Conservation (phyloP, 2,329 filamentous ascomycete species). For the Scleromitrula shiraiana region DNA sequence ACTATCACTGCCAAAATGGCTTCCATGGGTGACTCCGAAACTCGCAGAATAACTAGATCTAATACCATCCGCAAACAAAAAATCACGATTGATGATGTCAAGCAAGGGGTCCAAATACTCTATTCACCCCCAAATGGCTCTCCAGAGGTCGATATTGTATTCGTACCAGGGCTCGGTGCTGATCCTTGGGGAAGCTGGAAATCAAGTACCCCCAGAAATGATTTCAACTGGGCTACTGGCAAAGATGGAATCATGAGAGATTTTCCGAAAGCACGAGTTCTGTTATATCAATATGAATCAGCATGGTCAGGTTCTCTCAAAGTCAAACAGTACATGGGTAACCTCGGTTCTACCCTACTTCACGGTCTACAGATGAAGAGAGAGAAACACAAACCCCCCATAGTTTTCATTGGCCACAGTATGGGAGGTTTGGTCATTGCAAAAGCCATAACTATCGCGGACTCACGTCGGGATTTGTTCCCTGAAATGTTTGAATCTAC, state of each 20-base stretch:
- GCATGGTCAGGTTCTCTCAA: constrained; percentile 3
- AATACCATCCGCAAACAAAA: too few species aligned
- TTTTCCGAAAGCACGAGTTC: constrained; percentile 4
- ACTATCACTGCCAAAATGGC: too few species aligned
- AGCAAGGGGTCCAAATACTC: too few species aligned
- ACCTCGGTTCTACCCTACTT: neutral
- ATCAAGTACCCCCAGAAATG: neutral
- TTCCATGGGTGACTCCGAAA: too few species aligned
- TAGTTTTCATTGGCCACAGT: constrained; percentile 33
- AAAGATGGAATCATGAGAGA: neutral
- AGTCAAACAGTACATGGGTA: neutral
- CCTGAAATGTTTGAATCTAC: constrained; percentile 2
- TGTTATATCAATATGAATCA: constrained; percentile 6
- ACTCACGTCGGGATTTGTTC: neutral
- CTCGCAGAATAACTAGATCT: too few species aligned
- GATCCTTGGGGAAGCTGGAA: neutral
- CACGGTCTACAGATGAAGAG: neutral
- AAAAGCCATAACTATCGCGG: constrained; percentile 21
- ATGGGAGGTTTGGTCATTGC: constrained; percentile 35
- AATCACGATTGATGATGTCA: too few species aligned
- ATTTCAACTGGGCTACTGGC: neutral
- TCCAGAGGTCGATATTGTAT: too few species aligned
- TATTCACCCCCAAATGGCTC: too few species aligned
- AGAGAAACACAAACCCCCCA: constrained; percentile 13
- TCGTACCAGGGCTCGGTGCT: neutral